These are phyloP conservation scores for Ascoidea rubescens DNA, from an alignment of 805 yeast genomes.

Conservation along the genomic window DNA sequence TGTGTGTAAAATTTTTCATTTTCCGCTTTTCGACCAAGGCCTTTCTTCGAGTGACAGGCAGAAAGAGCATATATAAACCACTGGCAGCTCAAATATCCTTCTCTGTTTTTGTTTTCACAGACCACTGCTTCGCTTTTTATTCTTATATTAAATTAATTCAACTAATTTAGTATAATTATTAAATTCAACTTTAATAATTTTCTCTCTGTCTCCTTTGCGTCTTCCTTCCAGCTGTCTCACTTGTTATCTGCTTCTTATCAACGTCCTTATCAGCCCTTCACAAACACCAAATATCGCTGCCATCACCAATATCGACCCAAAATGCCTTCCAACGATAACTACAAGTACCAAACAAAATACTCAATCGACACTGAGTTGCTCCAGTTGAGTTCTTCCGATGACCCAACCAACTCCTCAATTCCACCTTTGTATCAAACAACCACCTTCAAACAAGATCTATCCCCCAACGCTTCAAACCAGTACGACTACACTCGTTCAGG, in stretches of 20 bases:
- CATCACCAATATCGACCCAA: not conserved
- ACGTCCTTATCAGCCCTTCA: not conserved
- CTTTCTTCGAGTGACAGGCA: not conserved
- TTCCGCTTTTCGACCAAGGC: not conserved
- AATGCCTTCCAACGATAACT: not conserved
- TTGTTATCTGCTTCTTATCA: not conserved
- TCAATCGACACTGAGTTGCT: conserved; percentile 62
- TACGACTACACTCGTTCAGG: conserved; percentile 87
- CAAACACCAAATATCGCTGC: no score
- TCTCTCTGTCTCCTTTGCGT: not conserved
- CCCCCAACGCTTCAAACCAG: conserved; percentile 52
- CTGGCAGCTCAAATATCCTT: not conserved
- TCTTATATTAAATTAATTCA: no score
- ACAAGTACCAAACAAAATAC: conserved; percentile 18
- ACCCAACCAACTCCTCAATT: conserved; percentile 65
- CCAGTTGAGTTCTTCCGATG: conserved; percentile 35
- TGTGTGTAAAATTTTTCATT: not conserved
- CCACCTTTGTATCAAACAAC: conserved; percentile 90
- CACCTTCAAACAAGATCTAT: conserved; percentile 76
- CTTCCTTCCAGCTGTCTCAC: not conserved
- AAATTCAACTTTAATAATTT: no score
- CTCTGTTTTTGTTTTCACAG: not conserved
- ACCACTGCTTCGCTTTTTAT: not conserved
- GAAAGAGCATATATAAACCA: not conserved
- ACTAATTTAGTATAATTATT: not conserved